Conservation (phyloP, 768 basidiomycete species). For the Suillus placidus region DNA sequence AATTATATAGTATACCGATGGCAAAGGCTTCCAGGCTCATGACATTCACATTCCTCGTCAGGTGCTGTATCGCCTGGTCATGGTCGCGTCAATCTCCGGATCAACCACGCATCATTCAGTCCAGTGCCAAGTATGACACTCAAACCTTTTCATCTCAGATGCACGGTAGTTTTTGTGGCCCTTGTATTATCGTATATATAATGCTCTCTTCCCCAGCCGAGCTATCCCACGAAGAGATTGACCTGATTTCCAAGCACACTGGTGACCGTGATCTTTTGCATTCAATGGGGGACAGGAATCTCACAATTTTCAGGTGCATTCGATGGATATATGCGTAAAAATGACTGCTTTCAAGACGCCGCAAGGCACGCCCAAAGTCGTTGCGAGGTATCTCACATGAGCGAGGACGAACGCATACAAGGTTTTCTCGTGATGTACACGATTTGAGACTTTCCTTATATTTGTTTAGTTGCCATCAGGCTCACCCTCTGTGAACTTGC, state of each 20-base stretch:
- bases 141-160: constrained; percentile 1
- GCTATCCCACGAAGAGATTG: constrained; percentile 11
- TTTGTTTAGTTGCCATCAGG: constrained; percentile 60
- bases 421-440: constrained; percentile 39
- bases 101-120: not conserved
- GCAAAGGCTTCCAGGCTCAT: not conserved
- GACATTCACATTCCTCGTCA: constrained; percentile 6
- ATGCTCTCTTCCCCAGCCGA: not conserved
- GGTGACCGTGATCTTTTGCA: not conserved
- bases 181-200: not conserved
- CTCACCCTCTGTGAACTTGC: constrained; percentile 83
- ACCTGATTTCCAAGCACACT: constrained; percentile 10
- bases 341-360: constrained; percentile 66
- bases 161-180: not conserved
- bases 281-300: not conserved
- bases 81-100: constrained; percentile 28
- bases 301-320: constrained; percentile 39
- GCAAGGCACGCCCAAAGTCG: constrained; percentile 47
- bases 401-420: constrained; percentile 62
- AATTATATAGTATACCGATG: not conserved
- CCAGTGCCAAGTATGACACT: not conserved
- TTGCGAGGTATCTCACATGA: constrained; percentile 60
- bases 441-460: constrained; percentile 17
- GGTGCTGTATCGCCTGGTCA: constrained; percentile 28
- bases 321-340: constrained; percentile 45